Evolutionary conservation across 176 grass and related monocot species (phyloP), one percentile per base, ranked within the genome.

Genomic region (Oryza meridionalis): DNA sequence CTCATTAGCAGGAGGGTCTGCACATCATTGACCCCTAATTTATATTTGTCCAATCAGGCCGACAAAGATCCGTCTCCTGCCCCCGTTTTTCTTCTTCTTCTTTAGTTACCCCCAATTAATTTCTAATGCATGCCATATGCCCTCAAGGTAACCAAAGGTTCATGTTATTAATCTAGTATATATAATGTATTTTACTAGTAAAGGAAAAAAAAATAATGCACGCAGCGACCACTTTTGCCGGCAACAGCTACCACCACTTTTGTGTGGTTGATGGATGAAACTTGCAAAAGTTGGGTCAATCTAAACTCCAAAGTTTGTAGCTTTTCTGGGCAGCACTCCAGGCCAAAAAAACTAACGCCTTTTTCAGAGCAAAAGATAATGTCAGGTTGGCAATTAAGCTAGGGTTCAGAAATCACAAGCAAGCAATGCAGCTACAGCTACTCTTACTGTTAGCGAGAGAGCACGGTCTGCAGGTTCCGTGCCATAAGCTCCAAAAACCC

Each of bases 221-320:
- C 6, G 19, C 33, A 70, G 46, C 44, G 70, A 70, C 66, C 51
- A 73, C 53, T 43, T 24, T 72, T 26, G 69, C 43, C 44, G 25
- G 72, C 2, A 19, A 6, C 15, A 9, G 47, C 45, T 25, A 51
- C 72, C 19, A 59, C 17, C 16, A 22, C 35, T 42, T 15, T 53
- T 14, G 38, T 32, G 38, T 58, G 65, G 63, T 51, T 70, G 64
- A 14, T 9, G 61, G 49, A 82, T 85, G 64, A 84, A 84, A 35
- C 68, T 45, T 81, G 78, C 35, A 73, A 53, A 42, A 65, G 67
- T 47, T 24, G 79, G 79, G 59, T 68, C 84, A 90, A 86, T 67
- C 78, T 82, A 29, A 81, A 86, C 84, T 86, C 88, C 16, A 46
- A 82, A 40, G 84, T 68, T 90, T 86, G 84, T 83, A 73, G 21